Conservation (phyloP, 768 basidiomycete species). For the Melanogaster broomeanus region DNA sequence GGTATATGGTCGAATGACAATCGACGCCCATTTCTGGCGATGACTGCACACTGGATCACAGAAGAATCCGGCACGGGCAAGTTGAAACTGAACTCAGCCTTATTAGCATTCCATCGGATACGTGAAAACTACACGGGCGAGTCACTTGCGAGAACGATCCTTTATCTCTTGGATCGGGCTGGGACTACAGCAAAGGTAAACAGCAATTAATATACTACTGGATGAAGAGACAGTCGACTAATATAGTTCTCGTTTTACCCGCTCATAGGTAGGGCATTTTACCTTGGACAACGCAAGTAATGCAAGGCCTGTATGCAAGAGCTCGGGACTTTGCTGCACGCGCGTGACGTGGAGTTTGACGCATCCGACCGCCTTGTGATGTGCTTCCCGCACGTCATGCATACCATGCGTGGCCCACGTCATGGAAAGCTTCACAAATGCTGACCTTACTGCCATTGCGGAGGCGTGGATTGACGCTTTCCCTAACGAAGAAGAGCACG, state of each 20-base stretch:
- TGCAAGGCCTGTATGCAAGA: constrained; percentile 7
- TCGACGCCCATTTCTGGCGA: neutral
- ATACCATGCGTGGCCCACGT: constrained; percentile 13
- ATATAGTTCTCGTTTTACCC: no score
- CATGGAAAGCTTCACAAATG: neutral
- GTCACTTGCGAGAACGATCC: neutral
- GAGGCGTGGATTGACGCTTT: neutral
- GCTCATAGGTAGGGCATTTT: constrained; percentile 2
- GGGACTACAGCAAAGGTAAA: neutral
- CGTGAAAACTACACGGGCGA: constrained; percentile 13
- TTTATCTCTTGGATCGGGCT: neutral
- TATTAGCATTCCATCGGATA: constrained; percentile 18
- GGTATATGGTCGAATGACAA: neutral
- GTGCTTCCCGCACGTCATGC: constrained; percentile 23
- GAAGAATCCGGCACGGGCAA: neutral
- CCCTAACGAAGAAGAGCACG: neutral
- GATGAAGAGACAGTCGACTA: no score
- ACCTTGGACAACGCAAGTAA: constrained; percentile 16
- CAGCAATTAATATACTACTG: no score
- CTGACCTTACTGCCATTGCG: neutral
- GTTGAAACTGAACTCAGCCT: constrained; percentile 4
- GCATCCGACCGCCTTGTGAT: constrained; percentile 9
- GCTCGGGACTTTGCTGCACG: neutral
- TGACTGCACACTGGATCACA: neutral
- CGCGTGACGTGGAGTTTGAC: constrained; percentile 10